Evolutionary conservation across 2,329 filamentous ascomycete genomes (phyloP), one percentile per base, ranked within the genome.

Genomic region (Monosporascus sp.): DNA sequence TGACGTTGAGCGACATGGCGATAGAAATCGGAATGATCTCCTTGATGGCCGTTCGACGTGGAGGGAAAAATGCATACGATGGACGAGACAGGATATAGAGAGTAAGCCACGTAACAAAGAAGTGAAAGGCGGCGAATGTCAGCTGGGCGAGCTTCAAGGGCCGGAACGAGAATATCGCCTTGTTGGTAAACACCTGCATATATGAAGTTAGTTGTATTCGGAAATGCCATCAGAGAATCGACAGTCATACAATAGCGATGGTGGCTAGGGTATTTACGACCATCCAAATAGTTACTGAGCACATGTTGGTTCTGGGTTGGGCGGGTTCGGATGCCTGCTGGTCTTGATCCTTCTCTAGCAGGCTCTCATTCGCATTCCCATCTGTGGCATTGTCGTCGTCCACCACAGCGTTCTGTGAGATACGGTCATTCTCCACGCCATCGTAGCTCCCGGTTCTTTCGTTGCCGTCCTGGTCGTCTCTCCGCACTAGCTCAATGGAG

Each of bases 1-100:
- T 83, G 64, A 88, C 84, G 67, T 88, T 88, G 55, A 85, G 74
- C 50, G 82, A 79, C 85, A 89, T 88, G 62, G 83, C 80, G 31
- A 85, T 63, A 3, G 83, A 82, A n/a, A 88, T 74, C 3, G 85
- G 86, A 19, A 87, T 71, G 52, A 88, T 80, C 37, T 82, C 76
- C 54, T 73, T 71, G 48, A 85, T 69, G 34, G 78, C 70, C 40
- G 80, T 78, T 49, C 78, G 76, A 41, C 81, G 79, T 2, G 84
- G 80, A 17, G 71, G 69, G 66, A 88, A 88, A 65, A 84, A 78
- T 56, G 72, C 75, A 58, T 87, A 77, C 27, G 66, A 68, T n/a
- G 79, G 80, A 2, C 79, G 76, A 22, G 85, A 86, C 55, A 87
- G 74, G 44, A 78, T 68, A 65, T 76, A 84, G n/a, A 88, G 77